phyloP scores from a whole-genome alignment of 345 rosid species.

The Linum trigynum region DNA sequence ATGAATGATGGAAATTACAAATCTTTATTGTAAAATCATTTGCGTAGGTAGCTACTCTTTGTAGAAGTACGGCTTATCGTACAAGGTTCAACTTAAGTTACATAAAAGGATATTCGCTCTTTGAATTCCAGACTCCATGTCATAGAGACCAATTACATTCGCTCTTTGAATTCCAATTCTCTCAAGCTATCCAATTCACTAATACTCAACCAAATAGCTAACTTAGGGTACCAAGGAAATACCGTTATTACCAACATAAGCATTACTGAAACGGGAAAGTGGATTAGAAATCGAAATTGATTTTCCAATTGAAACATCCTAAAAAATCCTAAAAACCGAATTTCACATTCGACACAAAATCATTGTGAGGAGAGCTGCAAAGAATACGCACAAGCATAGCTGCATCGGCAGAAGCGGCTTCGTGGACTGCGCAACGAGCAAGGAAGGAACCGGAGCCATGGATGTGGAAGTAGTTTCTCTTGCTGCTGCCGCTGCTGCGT shows the following conservation, averaged over 20 bases:
- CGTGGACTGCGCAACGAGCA: conserved; percentile 23
- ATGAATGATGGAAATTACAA: neutral
- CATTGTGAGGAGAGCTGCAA: neutral
- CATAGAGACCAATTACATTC: neutral
- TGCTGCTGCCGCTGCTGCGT: neutral
- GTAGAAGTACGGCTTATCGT: neutral
- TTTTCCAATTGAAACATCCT: too few species aligned
- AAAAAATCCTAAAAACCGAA: neutral
- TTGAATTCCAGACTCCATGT: too few species aligned
- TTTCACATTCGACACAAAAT: neutral
- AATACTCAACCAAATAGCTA: neutral
- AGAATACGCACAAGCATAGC: neutral
- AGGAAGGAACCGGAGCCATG: conserved; percentile 13
- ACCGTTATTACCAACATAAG: too few species aligned
- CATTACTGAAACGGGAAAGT: neutral
- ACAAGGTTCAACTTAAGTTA: neutral
- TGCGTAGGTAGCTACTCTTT: neutral
- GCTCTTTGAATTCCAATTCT: neutral
- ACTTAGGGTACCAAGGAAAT: neutral
- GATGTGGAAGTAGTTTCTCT: neutral
- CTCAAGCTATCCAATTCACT: neutral
- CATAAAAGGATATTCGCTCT: too few species aligned
- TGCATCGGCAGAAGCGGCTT: conserved; percentile 17
- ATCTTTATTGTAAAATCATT: neutral
- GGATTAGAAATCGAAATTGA: neutral